Evolutionary conservation across 345 rosid species (phyloP), one percentile per base, ranked within the genome.

Genomic region (Excoecaria cochinchinensis): DNA sequence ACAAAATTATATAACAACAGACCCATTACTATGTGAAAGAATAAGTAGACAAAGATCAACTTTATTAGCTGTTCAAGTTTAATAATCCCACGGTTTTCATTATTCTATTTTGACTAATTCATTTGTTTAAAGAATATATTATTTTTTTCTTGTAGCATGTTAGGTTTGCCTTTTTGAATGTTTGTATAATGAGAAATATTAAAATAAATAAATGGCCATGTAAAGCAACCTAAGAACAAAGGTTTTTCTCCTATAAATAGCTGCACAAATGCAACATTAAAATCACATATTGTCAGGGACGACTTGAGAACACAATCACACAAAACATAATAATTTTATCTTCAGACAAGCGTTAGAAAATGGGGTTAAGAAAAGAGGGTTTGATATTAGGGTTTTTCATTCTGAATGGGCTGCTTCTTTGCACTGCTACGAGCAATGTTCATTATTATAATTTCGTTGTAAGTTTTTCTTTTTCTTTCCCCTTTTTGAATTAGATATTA

Each of bases 361-460:
- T 71, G 74, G 64, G 51, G 8, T 19, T 21, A 12, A 1, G 7
- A 46, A 72, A 36, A 25, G 1, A 8, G 52, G 13, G 70, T 48
- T 74, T 74, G 4, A n/a, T 63, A 8, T 21, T 64, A 74, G 38
- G 38, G 42, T 50, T 74, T 38, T 39, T 74, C 38, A 5, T 40
- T 60, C 4, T 74, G 12, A 25, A 74, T 48, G 12, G 58, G n/a
- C 62, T 51, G 4, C 6, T 61, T 9, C 25, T 47, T 62, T 50
- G 76, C 60, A 62, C 36, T 46, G 71, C 77, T 14, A 0, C 2
- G 0, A 11, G 38, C 36, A n/a, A 8, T 6, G n/a, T 21, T n/a
- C 71, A 24, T 16, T 17, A 14, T 62, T 74, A 74, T 66, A 42
- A 55, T 74, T 74, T 74, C 40, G 77, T 74, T 53, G 77, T 74